Base-by-base conservation (phyloP, 495 filamentous ascomycete species). In the Letharia lupina region DNA sequence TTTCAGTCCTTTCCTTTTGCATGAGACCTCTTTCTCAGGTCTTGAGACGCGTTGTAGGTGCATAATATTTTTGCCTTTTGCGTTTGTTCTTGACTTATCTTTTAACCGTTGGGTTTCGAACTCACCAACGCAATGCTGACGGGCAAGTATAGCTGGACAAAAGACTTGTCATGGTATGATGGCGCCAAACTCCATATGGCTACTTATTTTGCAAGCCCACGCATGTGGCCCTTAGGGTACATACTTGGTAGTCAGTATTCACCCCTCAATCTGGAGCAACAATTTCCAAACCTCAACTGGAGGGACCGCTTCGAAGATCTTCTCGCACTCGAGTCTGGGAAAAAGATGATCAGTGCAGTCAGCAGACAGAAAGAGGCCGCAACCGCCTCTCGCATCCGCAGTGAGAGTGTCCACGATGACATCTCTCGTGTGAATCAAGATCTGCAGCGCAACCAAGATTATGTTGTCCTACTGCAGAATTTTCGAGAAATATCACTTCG, bases 181-280 rank as follows among this genome's bases (percentile, higher is more conserved):
- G 33, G 54, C 15, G 4, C 33, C 33, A 57, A 20, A 57, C 54
- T 57, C n/a, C 54, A 37, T 16, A 8, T 37, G 20, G 31, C 54
- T 23, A 57, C 54, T 57, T 57, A 57, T 6, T 20, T 37, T 57
- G 54, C 54, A 57, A 57, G 54, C 33, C 54, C 54, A 37, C 31
- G 54, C 4, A 57, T 57, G 54, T 57, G 54, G 54, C 54, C 54
- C 20, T 20, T 57, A 4, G 54, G 54, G 5, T 57, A 57, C 33
- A 57, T 57, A 37, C 33, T 57, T 9, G 54, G 31, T 1, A 57
- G 54, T 57, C 15, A 2, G 10, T 57, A 57, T 11, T 57, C 54
- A 3, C 54, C 54, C 13, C 54, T 57, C 16, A 37, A 57, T 37
- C 33, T 57, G 54, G 54, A 57, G 33, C 31, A 57, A 37, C 31